Evolutionary conservation across 257 asterid species (phyloP).

Genomic region (Solanum megistacrolobum): DNA sequence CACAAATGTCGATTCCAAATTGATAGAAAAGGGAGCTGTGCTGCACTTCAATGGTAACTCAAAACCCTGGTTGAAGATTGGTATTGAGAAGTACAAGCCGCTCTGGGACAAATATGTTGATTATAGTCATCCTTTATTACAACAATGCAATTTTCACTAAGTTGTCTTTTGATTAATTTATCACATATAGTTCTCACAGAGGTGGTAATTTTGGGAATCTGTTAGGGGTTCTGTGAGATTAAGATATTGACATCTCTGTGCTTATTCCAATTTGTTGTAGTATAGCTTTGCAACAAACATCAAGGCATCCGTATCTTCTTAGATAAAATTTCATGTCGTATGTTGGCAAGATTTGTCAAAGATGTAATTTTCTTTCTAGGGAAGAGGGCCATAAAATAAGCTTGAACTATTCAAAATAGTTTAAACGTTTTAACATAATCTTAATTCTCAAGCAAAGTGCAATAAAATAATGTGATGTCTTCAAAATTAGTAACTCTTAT

Average conservation of each 20-base stretch:
- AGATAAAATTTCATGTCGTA: not conserved
- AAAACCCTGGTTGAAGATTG: constrained; percentile 45
- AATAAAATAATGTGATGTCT: not conserved
- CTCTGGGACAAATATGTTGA: constrained; percentile 34
- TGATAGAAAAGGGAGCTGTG: constrained; percentile 39
- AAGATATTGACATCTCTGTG: not conserved
- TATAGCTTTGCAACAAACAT: not conserved
- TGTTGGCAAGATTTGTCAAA: not conserved
- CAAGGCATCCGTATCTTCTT: not conserved
- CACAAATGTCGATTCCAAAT: constrained; percentile 25
- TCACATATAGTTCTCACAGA: not conserved
- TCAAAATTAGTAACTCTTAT: too few species aligned
- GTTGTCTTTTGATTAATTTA: not conserved
- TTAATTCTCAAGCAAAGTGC: not conserved
- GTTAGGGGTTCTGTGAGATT: not conserved
- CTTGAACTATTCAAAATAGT: not conserved
- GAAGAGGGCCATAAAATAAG: not conserved
- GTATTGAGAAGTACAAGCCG: constrained; percentile 36
- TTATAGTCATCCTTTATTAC: constrained; percentile 28
- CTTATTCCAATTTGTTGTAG: not conserved
- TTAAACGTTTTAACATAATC: too few species aligned
- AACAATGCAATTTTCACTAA: constrained; percentile 30
- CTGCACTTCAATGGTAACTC: constrained; percentile 37
- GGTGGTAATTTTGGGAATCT: not conserved
- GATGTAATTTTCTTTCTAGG: not conserved